These are phyloP conservation scores for Cruciata laevipes DNA, from an alignment of 257 asterid species.

Conservation along the genomic window DNA sequence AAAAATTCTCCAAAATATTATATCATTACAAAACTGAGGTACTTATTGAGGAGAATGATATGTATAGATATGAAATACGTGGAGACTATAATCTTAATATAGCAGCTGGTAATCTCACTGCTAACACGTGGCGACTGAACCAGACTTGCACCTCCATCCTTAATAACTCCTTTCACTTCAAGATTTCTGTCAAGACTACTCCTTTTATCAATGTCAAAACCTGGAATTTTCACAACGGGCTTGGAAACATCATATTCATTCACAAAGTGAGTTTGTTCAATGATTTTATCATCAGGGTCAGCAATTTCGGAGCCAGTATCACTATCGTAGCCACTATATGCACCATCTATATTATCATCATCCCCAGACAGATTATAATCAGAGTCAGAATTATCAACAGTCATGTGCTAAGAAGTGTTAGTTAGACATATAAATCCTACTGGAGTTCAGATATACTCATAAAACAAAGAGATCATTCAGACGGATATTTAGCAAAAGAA, in stretches of 20 bases:
- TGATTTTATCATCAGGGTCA: slow-evolving; percentile 31
- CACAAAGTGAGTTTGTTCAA: slow-evolving; percentile 29
- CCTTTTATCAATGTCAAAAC: background rate
- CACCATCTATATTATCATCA: slow-evolving; percentile 27
- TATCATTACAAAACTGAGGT: too few relatives aligned
- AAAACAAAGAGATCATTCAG: background rate
- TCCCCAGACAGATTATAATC: slow-evolving; percentile 32
- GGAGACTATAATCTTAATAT: too few relatives aligned
- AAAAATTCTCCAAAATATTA: too few relatives aligned
- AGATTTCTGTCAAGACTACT: background rate
- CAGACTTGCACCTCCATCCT: background rate
- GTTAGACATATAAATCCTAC: slow-evolving; percentile 19
- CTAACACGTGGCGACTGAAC: background rate
- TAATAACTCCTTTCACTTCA: background rate
- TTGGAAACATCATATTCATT: slow-evolving; percentile 20
- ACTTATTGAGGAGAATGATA: too few relatives aligned
- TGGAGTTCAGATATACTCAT: background rate
- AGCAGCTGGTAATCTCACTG: too few relatives aligned
- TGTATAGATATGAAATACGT: too few relatives aligned
- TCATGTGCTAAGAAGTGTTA: slow-evolving; percentile 30
- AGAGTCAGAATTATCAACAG: slow-evolving; percentile 71
- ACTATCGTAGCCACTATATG: slow-evolving; percentile 38
- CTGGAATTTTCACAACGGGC: background rate
- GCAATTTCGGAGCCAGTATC: slow-evolving; percentile 40
- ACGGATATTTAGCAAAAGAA: background rate